Conservation (phyloP, 2,329 filamentous ascomycete species). For the Decorospora gaudefroyi region DNA sequence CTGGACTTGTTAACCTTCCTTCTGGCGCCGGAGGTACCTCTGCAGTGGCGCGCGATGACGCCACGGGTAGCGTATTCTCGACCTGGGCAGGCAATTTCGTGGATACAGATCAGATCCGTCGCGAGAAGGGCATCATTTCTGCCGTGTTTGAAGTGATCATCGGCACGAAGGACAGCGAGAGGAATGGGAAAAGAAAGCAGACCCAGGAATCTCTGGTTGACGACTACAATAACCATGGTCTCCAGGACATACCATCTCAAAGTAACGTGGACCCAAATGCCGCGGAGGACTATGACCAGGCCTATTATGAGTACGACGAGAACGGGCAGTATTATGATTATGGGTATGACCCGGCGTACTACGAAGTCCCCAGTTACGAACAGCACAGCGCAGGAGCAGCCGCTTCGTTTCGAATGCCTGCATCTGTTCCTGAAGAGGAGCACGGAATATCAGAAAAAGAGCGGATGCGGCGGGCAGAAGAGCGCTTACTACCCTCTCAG, state of each 20-base stretch:
- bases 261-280: slow-evolving; percentile 20
- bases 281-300: slow-evolving; percentile 29
- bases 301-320: slow-evolving; percentile 41
- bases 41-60: slow-evolving; percentile 40
- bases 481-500: slow-evolving; percentile 77
- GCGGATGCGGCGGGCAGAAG: slow-evolving; percentile 74
- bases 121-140: slow-evolving; percentile 89
- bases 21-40: slow-evolving; percentile 51
- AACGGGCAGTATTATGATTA: slow-evolving; percentile 42
- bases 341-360: slow-evolving; percentile 39
- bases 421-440: slow-evolving; percentile 61
- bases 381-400: slow-evolving; percentile 38
- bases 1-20: slow-evolving; percentile 56
- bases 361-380: slow-evolving; percentile 38
- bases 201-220: slow-evolving; percentile 18
- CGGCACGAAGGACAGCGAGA: slow-evolving; percentile 77
- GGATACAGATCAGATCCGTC: slow-evolving; percentile 81
- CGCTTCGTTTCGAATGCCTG: slow-evolving; percentile 58
- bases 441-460: slow-evolving; percentile 79
- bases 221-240: slow-evolving; percentile 21
- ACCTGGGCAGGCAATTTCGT: slow-evolving; percentile 72
- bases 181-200: slow-evolving; percentile 54
- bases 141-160: slow-evolving; percentile 85
- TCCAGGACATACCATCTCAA: slow-evolving; percentile 31
- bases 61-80: slow-evolving; percentile 54